A percentile compares a stretch with the other conserved stretches of the same genome.
phyloP scores from a whole-genome alignment of 2,329 filamentous ascomycete species.

The Colletotrichum theobromicola region DNA sequence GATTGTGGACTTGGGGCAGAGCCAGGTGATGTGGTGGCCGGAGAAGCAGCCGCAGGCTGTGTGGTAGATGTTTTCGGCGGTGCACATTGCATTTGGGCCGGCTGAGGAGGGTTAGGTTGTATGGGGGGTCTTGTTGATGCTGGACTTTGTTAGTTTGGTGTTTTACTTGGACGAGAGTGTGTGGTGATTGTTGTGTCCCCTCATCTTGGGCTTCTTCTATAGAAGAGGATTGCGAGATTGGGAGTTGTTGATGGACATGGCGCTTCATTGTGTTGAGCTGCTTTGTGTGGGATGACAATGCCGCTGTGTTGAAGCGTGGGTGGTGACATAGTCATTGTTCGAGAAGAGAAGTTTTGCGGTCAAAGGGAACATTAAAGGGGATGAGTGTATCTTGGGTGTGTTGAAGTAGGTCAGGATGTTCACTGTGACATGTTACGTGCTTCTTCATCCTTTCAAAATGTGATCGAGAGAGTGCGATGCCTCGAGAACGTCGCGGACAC shows the following conservation, averaged over 20 bases:
- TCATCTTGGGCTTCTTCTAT: not conserved
- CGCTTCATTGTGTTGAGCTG: not conserved
- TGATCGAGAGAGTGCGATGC: not conserved
- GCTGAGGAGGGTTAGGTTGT: not conserved
- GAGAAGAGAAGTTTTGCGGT: not conserved
- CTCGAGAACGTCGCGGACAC: not conserved
- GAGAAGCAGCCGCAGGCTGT: slow-evolving; percentile 15
- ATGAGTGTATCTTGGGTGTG: accelerated
- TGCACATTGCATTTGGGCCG: slow-evolving; percentile 7
- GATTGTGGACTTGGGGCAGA: not conserved
- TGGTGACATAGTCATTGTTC: not conserved
- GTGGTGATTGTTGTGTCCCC: not conserved
- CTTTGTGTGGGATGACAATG: not conserved
- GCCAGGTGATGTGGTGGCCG: slow-evolving; percentile 1
- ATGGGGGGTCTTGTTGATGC: not conserved
- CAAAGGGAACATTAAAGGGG: not conserved
- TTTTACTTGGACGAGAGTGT: not conserved
- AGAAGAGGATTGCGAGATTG: not conserved
- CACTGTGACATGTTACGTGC: not conserved
- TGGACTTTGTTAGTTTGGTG: not conserved
- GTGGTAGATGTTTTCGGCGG: slow-evolving; percentile 19
- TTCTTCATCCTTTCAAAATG: not conserved
- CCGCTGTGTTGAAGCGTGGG: not conserved
- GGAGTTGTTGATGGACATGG: not conserved
- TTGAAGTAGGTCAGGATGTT: not conserved